Base-by-base conservation (phyloP, 2,329 filamentous ascomycete genomes). In the Microascus cirrosus region DNA sequence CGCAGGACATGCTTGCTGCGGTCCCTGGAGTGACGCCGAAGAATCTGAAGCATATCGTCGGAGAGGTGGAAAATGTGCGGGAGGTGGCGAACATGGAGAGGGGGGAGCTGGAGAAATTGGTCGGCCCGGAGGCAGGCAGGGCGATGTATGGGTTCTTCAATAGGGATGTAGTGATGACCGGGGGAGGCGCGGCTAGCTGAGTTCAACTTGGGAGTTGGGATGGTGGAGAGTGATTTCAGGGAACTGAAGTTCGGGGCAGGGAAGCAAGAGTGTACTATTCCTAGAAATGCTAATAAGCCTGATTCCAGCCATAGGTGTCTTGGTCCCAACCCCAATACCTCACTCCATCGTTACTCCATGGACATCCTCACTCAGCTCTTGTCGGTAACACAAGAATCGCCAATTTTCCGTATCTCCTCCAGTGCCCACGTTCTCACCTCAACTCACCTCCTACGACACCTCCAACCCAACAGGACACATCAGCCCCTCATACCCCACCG, bases 1-100 rank as follows among this genome's bases (percentile, higher is more conserved):
- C 91, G 32, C 89, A 95, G 72, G 93, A 97, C 68, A 95, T 97
- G 89, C 73, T 99, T 61, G 77, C 86, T 32, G 81, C 84, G 1
- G 85, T 97, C 13, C 94, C 94, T 0, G 94, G 94, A 0, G 82
- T 97, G 15, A 93, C 83, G 36, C 84, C 85, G 12, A 87, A 90
- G 72, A 91, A 89, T 61, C 77, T 95, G 36, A 84, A 82, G 66
- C 83, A 82, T 61, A 65, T 99, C 53, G 84, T 87, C 36, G 66
- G 91, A 22, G 81, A 89, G 67, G 83, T 86, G 62, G 86, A 87
- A 62, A 95, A 84, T 70, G 77, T 99, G 36, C 76, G 79, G 57
- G 91, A 95, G 65, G 78, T 99, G 63, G 90, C 90, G 35, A 96
- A 96, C 71, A 90, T 95, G 83, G 78, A 77, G n/a, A 78, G 85